Evolutionary conservation across 371 early-diverging fungal species (phyloP), one percentile per base, ranked within the genome.

Genomic region (Mortierella sp.): DNA sequence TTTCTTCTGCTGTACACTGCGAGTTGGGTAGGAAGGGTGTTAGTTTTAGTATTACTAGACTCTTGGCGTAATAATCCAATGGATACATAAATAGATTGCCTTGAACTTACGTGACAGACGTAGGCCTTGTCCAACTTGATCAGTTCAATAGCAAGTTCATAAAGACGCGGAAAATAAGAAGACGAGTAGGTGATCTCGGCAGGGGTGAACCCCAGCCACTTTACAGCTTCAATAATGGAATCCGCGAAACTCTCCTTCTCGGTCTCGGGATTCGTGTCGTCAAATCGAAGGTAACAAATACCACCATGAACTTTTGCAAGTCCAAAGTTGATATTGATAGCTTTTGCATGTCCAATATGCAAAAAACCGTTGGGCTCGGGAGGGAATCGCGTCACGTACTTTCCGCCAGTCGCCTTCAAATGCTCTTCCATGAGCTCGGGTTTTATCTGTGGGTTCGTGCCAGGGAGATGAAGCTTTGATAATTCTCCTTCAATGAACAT

Each of bases 281-380:
- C 99, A 83, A 96, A 99, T 70, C 99, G 93, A 77, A 99, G 89
- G 87, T 98, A 97, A 68, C 95, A 95, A 69, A 92, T 83, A 54
- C 99, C 99, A 62, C 94, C 90, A 86, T 97, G 94, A 16, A 96
- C 96, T 73, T 94, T 91, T 40, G 98, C 99, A 78, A 97, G 99
- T 63, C 97, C 98, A 91, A 99, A 99, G 86, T 97, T 98, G 83
- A 99, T 92, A 85, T 99, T 99, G 89, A 99, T 96, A 45, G 99
- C 99, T 88, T 99, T 99, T 57, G 99, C 99, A 85, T 99, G 99
- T 63, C 99, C 99, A 86, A 99, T 99, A 84, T 99, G 99, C 63
- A 92, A 84, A 87, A 92, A 97, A 22, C 99, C 99, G 83, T 98
- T 99, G 66, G 99, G 99, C 88, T 99, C 99, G 51, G 99, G 99